Conservation (phyloP, 495 filamentous ascomycete genomes). For the Aspergillus ellipticus region DNA sequence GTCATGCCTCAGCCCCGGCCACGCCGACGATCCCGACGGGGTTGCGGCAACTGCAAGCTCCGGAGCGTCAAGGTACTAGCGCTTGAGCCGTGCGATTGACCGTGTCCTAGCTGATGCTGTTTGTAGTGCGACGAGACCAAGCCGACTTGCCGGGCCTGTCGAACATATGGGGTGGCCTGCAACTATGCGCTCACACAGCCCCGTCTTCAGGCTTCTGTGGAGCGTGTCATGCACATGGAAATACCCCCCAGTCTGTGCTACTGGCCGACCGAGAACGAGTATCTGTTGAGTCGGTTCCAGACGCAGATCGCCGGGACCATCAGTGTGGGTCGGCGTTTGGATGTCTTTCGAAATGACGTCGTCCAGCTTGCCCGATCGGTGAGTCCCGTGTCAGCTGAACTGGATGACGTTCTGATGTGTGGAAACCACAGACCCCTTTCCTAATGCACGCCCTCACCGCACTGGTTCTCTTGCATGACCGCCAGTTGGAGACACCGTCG, state of each 20-base stretch:
- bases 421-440: background rate
- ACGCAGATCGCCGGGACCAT: background rate
- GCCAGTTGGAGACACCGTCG: background rate
- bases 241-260: background rate
- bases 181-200: background rate
- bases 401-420: background rate
- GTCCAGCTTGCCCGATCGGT: background rate
- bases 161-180: background rate
- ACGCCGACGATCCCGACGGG: background rate
- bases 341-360: background rate
- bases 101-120: too few species aligned
- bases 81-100: too few species aligned
- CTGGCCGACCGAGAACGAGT: background rate
- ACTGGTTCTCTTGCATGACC: background rate
- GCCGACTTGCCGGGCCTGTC: background rate
- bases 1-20: background rate
- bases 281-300: background rate
- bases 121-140: constrained; percentile 1
- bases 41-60: constrained; percentile 1
- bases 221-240: background rate
- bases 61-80: constrained; percentile 2
- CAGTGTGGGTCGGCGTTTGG: background rate
- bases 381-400: background rate
- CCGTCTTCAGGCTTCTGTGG: background rate
- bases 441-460: background rate